Percentiles rank a stretch among this genome's conserved stretches.
phyloP scores from a whole-genome alignment of 2,329 filamentous ascomycete species.

The Nothophaeocryptopus gaeumannii region DNA sequence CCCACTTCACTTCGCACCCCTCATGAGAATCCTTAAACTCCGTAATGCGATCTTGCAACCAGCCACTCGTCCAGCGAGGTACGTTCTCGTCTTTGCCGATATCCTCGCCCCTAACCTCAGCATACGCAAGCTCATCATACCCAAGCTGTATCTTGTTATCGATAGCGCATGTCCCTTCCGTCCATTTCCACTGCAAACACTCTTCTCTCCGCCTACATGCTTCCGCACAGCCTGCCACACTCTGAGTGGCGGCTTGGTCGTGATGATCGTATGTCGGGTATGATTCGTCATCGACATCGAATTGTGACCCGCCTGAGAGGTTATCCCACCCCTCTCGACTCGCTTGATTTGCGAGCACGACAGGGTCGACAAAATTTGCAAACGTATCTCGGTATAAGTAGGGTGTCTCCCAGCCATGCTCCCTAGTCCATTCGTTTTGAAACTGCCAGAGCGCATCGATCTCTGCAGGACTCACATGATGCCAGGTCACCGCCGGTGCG shows the following conservation, averaged over 20 bases:
- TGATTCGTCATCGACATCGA: slow-evolving; percentile 1
- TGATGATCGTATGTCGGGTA: neutral
- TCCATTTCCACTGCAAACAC: slow-evolving; percentile 15
- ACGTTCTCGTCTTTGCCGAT: slow-evolving; percentile 3
- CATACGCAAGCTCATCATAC: slow-evolving; percentile 20
- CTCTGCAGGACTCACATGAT: slow-evolving; percentile 22
- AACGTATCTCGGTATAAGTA: slow-evolving; percentile 18
- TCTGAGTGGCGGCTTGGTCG: neutral
- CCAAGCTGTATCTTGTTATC: slow-evolving; percentile 8
- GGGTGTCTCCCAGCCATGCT: slow-evolving; percentile 1
- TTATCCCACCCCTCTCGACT: slow-evolving; percentile 11
- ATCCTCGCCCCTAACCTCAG: slow-evolving; percentile 20
- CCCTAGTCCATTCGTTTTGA: slow-evolving; percentile 12
- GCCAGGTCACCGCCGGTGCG: slow-evolving; percentile 25
- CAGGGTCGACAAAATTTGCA: slow-evolving; percentile 2
- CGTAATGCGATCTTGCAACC: slow-evolving; percentile 17
- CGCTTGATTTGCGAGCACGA: slow-evolving; percentile 4
- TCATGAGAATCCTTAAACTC: neutral
- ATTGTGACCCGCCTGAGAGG: slow-evolving; percentile 14
- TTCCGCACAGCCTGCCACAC: slow-evolving; percentile 2
- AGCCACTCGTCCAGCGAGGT: slow-evolving; percentile 17
- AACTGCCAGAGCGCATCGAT: slow-evolving; percentile 22
- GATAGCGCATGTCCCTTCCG: slow-evolving; percentile 4
- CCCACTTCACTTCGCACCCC: too few species aligned
- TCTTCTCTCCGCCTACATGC: slow-evolving; percentile 7